Percentiles rank a stretch among this genome's conserved stretches.
Evolutionary conservation across 768 basidiomycete species (phyloP).

Genomic region (Hypholoma fasciculare): DNA sequence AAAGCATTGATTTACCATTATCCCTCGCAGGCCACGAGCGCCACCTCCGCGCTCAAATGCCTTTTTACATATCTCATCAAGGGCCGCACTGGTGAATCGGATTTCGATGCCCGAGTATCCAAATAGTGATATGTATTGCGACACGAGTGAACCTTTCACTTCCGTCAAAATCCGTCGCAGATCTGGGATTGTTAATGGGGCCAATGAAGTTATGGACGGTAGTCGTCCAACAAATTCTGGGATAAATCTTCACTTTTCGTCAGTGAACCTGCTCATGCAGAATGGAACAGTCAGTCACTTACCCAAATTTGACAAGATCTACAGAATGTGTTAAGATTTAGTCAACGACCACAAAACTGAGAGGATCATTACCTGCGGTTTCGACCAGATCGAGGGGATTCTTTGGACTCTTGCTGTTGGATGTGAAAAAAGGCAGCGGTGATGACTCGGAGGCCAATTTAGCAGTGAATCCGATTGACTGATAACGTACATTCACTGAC

Average conservation of each 20-base stretch:
- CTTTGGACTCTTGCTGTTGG: conserved; percentile 56
- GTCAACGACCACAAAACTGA: background rate
- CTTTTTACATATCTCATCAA: conserved; percentile 79
- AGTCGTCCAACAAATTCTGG: conserved; percentile 94
- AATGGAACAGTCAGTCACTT: conserved; percentile 7
- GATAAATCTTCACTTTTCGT: conserved; percentile 61
- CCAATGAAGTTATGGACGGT: conserved; percentile 87
- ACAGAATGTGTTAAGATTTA: background rate
- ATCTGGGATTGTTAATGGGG: conserved; percentile 78
- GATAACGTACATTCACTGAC: background rate
- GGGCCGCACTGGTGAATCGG: conserved; percentile 78
- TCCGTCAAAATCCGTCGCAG: conserved; percentile 90
- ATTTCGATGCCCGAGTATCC: conserved; percentile 84
- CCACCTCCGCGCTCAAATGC: conserved; percentile 86
- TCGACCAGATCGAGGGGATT: conserved; percentile 71
- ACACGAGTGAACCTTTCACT: conserved; percentile 87
- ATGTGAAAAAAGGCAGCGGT: conserved; percentile 73
- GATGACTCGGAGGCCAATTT: conserved; percentile 38
- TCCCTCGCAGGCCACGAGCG: conserved; percentile 85
- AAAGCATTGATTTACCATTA: conserved; percentile 59
- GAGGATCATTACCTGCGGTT: conserved; percentile 50
- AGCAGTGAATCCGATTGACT: conserved; percentile 88
- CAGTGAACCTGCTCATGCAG: background rate
- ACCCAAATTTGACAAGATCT: conserved; percentile 90
- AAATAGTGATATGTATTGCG: conserved; percentile 86